Conservation (phyloP, 495 filamentous ascomycete species). For the Trichocladium uniseriatum region DNA sequence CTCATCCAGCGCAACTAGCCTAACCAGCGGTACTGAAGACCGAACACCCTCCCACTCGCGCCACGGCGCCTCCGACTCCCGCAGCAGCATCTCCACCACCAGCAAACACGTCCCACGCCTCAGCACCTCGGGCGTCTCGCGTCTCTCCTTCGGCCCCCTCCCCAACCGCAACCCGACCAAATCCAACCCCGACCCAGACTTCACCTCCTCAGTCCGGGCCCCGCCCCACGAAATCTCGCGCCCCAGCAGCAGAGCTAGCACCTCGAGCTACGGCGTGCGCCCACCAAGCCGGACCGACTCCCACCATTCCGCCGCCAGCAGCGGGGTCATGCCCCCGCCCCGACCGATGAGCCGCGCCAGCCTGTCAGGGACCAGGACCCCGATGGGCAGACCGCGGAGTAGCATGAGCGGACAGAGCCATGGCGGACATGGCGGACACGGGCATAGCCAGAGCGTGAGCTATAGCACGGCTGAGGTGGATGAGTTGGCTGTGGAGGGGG, state of each 20-base stretch:
- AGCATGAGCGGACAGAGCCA: conserved; percentile 34
- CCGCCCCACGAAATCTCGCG: conserved; percentile 33
- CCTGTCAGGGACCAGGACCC: conserved; percentile 53
- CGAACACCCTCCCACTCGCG: conserved; percentile 31
- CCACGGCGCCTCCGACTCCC: conserved; percentile 24
- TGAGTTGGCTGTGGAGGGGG: conserved; percentile 21
- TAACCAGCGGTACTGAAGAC: conserved; percentile 39
- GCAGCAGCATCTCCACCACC: conserved; percentile 30
- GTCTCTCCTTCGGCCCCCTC: conserved; percentile 46
- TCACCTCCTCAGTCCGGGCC: no score
- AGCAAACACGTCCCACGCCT: conserved; percentile 43
- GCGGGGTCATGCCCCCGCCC: conserved; percentile 41
- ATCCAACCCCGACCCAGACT: conserved; percentile 22
- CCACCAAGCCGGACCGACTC: conserved; percentile 42
- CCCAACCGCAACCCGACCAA: conserved; percentile 35
- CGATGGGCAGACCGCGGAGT: conserved; percentile 50
- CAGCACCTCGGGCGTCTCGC: conserved; percentile 45
- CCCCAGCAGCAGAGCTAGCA: conserved; percentile 53
- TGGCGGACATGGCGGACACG: no score
- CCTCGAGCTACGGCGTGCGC: conserved; percentile 42
- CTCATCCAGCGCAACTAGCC: conserved; percentile 36
- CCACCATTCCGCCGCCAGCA: no score
- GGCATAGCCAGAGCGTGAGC: conserved; percentile 35
- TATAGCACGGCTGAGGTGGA: conserved; percentile 36
- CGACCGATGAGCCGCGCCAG: conserved; percentile 57